Conservation (phyloP, 768 basidiomycete species). For the Leucosporidium scottii region DNA sequence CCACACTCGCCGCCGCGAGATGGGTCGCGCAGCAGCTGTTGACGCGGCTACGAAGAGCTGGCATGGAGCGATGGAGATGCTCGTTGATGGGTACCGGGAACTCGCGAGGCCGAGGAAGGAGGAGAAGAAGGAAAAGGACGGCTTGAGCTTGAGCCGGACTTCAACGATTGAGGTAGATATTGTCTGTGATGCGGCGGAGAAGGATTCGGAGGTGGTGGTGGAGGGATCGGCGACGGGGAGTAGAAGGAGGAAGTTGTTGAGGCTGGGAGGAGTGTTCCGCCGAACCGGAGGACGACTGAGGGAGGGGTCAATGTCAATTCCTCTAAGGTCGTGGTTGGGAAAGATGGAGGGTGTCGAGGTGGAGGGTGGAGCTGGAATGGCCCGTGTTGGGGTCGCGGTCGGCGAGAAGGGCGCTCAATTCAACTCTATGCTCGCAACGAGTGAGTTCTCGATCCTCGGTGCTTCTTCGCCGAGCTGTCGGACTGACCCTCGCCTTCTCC, state of each 20-base stretch:
- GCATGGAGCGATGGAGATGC: slow-evolving; percentile 30
- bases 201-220: not conserved
- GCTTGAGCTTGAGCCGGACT: not conserved
- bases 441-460: not conserved
- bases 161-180: slow-evolving; percentile 25
- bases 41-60: slow-evolving; percentile 20
- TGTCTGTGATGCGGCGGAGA: slow-evolving; percentile 4
- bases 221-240: too few species aligned
- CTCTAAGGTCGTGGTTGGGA: not conserved
- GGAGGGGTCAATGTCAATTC: slow-evolving; percentile 4
- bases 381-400: not conserved
- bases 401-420: not conserved
- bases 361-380: not conserved
- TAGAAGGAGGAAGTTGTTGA: not conserved
- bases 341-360: not conserved
- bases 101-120: not conserved
- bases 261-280: slow-evolving; percentile 3
- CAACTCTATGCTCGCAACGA: not conserved
- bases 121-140: not conserved
- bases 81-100: slow-evolving; percentile 30
- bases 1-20: slow-evolving; percentile 10
- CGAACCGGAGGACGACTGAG: slow-evolving; percentile 1
- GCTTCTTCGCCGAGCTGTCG: too few species aligned
- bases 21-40: slow-evolving; percentile 7
- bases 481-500: not conserved